Conservation (phyloP, 1,284 basidiomycete species). For the Leucoagaricus sp. region DNA sequence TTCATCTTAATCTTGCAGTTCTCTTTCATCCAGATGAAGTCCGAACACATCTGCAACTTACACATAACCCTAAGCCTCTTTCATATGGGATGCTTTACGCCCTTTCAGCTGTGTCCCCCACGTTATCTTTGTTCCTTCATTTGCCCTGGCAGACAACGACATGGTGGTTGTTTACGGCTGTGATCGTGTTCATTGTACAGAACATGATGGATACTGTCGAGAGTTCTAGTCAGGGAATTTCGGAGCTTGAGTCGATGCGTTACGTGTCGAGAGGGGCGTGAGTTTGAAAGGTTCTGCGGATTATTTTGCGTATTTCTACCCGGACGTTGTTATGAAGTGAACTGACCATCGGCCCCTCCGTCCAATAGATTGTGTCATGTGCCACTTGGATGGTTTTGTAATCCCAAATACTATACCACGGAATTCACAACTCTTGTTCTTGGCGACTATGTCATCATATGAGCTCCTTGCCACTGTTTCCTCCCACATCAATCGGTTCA, state of each 20-base stretch:
- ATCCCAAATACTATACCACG: not conserved
- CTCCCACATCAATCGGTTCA: not conserved
- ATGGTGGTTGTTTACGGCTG: slow-evolving; percentile 53
- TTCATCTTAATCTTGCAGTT: slow-evolving; percentile 49
- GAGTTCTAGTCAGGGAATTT: slow-evolving; percentile 46
- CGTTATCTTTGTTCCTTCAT: slow-evolving; percentile 44
- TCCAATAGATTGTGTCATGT: not conserved
- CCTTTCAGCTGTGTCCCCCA: slow-evolving; percentile 47
- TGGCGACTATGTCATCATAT: not conserved
- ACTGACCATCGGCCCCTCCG: not conserved
- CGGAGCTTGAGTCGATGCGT: slow-evolving; percentile 51
- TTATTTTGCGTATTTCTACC: not conserved
- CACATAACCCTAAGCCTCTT: slow-evolving; percentile 34
- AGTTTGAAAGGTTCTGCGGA: slow-evolving; percentile 11
- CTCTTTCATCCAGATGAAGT: slow-evolving; percentile 34
- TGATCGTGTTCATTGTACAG: slow-evolving; percentile 44
- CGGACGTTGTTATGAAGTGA: not conserved
- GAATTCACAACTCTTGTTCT: not conserved
- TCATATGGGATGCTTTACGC: slow-evolving; percentile 44
- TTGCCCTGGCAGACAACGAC: slow-evolving; percentile 49
- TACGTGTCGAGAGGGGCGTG: slow-evolving; percentile 57
- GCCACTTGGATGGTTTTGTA: slow-evolving; percentile 1
- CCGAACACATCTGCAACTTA: slow-evolving; percentile 22
- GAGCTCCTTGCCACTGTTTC: not conserved
- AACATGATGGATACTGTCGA: slow-evolving; percentile 43